Conservation (phyloP, 768 basidiomycete genomes). For the Clathrus columnatus region DNA sequence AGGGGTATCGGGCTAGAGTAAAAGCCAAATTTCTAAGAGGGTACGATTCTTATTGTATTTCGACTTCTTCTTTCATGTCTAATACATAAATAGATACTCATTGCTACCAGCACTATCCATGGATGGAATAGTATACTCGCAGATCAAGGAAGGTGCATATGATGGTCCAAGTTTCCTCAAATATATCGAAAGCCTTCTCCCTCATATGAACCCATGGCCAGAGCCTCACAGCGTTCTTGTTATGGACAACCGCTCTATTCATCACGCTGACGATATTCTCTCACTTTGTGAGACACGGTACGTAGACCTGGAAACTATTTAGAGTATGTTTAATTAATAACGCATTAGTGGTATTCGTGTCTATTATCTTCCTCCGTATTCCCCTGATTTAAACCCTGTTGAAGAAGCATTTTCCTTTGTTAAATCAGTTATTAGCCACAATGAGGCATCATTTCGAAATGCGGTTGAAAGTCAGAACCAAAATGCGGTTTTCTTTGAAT, state of each 20-base stretch:
- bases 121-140: conserved; percentile 26
- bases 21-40: conserved; percentile 16
- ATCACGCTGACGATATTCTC: conserved; percentile 29
- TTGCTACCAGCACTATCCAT: conserved; percentile 29
- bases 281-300: background rate
- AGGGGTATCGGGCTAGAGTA: background rate
- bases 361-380: conserved; percentile 27
- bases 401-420: conserved; percentile 24
- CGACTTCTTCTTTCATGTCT: background rate
- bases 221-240: conserved; percentile 28
- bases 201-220: conserved; percentile 27
- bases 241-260: conserved; percentile 33
- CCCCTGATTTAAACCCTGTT: conserved; percentile 32
- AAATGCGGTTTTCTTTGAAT: background rate
- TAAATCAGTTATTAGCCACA: conserved; percentile 16
- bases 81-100: conserved; percentile 20
- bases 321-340: background rate
- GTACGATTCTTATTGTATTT: background rate
- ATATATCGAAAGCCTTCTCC: conserved; percentile 27
- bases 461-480: background rate
- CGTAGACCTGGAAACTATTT: background rate
- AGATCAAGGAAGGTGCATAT: conserved; percentile 24
- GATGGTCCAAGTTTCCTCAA: conserved; percentile 20
- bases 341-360: background rate
- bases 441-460: background rate